Conservation (phyloP, 768 basidiomycete genomes). For the Omphalotus guepiniiformis region DNA sequence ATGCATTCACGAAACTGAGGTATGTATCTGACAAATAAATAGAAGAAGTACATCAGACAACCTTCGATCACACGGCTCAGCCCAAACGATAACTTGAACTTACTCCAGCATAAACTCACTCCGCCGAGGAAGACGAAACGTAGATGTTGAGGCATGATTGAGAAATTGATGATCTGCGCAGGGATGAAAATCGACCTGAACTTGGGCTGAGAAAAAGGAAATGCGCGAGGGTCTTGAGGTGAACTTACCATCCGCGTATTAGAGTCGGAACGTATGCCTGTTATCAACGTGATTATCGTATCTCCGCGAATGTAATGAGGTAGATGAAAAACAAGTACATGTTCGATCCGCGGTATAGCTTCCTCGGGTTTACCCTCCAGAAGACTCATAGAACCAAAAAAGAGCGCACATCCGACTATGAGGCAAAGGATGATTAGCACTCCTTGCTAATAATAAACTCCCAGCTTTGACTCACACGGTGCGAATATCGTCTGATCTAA, state of each 20-base stretch:
- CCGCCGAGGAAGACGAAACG: slow-evolving; percentile 55
- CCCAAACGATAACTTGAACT: slow-evolving; percentile 44
- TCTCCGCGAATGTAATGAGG: too few relatives aligned
- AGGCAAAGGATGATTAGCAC: background rate
- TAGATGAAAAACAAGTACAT: slow-evolving; percentile 19
- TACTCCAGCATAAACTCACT: slow-evolving; percentile 43
- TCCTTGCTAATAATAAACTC: slow-evolving; percentile 10
- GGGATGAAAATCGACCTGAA: slow-evolving; percentile 46
- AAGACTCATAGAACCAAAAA: slow-evolving; percentile 67
- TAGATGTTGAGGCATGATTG: slow-evolving; percentile 15
- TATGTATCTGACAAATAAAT: too few relatives aligned
- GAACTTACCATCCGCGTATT: slow-evolving; percentile 44
- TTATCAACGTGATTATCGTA: too few relatives aligned
- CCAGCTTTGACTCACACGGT: background rate
- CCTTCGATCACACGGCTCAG: too few relatives aligned
- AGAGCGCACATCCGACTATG: slow-evolving; percentile 50
- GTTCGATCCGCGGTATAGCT: slow-evolving; percentile 27
- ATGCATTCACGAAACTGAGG: too few relatives aligned
- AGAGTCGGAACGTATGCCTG: slow-evolving; percentile 45
- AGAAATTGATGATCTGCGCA: slow-evolving; percentile 41
- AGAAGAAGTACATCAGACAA: too few relatives aligned
- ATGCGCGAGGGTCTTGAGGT: background rate
- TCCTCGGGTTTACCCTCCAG: slow-evolving; percentile 68
- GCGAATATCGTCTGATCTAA: slow-evolving; percentile 6
- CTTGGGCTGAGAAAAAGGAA: slow-evolving; percentile 2